Evolutionary conservation across 2,329 filamentous ascomycete genomes (phyloP), one percentile per base, ranked within the genome.

Genomic region (Zymoseptoria ardabiliae): DNA sequence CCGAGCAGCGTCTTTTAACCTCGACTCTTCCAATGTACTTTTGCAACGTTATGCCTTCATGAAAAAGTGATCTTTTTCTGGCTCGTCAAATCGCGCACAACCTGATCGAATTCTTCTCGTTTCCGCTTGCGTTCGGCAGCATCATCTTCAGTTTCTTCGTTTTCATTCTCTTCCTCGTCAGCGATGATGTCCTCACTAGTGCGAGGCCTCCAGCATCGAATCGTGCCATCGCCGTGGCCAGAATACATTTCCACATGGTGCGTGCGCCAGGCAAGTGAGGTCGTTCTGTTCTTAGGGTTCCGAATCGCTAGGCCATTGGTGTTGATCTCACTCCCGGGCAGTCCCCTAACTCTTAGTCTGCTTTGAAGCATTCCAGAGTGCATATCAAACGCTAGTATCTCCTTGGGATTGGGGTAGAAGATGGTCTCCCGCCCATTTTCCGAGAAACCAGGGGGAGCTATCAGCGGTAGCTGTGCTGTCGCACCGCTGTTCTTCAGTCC

Each of bases 141-240:
- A 19, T 73, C 71, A 28, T 70, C 70, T 20, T 69, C 70, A 41
- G 70, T 68, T 21, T 81, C 74, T 7, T 72, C 71, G 17, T 73
- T 71, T 5, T 73, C 71, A 10, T 73, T 69, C 45, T 79, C 76
- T 51, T 75, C 72, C 25, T 77, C 76, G 35, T 81, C 78, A 28
- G 70, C 69, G 56, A 71, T 60, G 7, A 71, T 72, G 57, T 78
- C 76, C 5, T 78, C 77, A 54, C 84, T 73, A 65, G 65, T 82
- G 71, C 64, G 83, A 2, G 90, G 88, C 66, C 81, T 80, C 91
- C 93, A 97, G 3, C 84, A 83, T 51, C 88, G 82, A 59, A 97
- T 93, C 56, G 87, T 87, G 0, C 93, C 93, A 70, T 97, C 91
- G 2, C 87, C 80, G 68, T 96, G 91, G 1, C 86, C 88, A 56